phyloP scores from a whole-genome alignment of 805 yeast genomes.

The Candida tammaniensis region DNA sequence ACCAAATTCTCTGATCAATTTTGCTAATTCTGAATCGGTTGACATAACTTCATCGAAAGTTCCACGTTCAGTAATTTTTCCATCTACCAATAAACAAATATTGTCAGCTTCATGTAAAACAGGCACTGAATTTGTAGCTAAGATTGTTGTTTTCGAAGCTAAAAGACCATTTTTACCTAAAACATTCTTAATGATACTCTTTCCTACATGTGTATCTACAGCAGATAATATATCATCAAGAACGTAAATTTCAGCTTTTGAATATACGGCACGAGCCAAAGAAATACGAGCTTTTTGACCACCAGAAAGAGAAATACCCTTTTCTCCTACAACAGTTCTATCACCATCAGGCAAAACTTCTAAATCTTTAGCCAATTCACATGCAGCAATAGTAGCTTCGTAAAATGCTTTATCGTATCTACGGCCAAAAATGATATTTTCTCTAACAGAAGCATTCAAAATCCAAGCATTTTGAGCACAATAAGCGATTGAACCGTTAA shows the following conservation, averaged over 20 bases:
- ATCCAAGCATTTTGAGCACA: conserved; percentile 44
- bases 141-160: conserved; percentile 30
- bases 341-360: conserved; percentile 39
- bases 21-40: conserved; percentile 30
- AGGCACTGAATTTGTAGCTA: conserved; percentile 39
- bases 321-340: conserved; percentile 42
- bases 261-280: conserved; percentile 41
- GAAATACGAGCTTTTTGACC: conserved; percentile 44
- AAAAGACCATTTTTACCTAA: conserved; percentile 31
- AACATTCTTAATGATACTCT: conserved; percentile 28
- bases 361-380: conserved; percentile 35
- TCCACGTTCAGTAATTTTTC: conserved; percentile 39
- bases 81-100: conserved; percentile 28
- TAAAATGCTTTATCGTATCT: conserved; percentile 30
- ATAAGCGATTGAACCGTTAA: conserved; percentile 36
- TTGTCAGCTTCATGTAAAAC: conserved; percentile 34
- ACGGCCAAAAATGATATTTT: conserved; percentile 38
- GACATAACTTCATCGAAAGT: conserved; percentile 48
- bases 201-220: conserved; percentile 43
- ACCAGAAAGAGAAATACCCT: conserved; percentile 41
- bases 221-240: conserved; percentile 43
- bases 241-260: conserved; percentile 38
- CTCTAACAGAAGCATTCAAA: conserved; percentile 37
- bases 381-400: conserved; percentile 31
- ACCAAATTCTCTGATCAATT: conserved; percentile 31